Evolutionary conservation across 371 early-diverging fungal species (phyloP).

Genomic region (Zychaea mexicana): DNA sequence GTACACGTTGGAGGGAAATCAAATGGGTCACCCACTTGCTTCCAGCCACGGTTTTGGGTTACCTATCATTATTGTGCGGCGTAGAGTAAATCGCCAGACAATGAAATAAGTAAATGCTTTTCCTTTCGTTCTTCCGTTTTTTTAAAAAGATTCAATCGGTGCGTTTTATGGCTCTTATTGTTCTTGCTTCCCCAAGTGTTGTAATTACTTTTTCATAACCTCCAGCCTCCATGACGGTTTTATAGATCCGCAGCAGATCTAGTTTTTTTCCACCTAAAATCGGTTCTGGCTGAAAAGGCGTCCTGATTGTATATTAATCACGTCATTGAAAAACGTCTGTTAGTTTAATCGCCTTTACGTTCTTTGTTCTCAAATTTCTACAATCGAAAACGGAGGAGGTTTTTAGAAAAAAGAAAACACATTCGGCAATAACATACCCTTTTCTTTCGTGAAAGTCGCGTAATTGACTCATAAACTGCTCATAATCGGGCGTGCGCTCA

Average conservation of each 20-base stretch:
- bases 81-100: background rate
- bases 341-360: background rate
- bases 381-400: background rate
- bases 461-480: slow-evolving; percentile 70
- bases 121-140: background rate
- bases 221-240: slow-evolving; percentile 70
- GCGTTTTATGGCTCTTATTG: too few species aligned
- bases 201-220: slow-evolving; percentile 73
- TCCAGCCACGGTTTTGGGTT: slow-evolving; percentile 79
- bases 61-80: slow-evolving; percentile 47
- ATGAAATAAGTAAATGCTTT: background rate
- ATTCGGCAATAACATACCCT: slow-evolving; percentile 52
- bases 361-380: background rate
- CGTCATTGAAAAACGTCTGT: too few species aligned
- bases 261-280: slow-evolving; percentile 81
- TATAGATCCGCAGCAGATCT: slow-evolving; percentile 73
- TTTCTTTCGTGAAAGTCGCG: slow-evolving; percentile 70
- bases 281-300: slow-evolving; percentile 72
- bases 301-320: slow-evolving; percentile 44
- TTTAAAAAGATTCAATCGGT: background rate
- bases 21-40: slow-evolving; percentile 74
- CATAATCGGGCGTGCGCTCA: slow-evolving; percentile 74
- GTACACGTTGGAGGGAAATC: slow-evolving; percentile 86
- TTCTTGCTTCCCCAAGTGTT: too few species aligned
- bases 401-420: background rate